Evolutionary conservation across 2,329 filamentous ascomycete genomes (phyloP), one percentile per base, ranked within the genome.

Genomic region (Pyrenophora graminea): DNA sequence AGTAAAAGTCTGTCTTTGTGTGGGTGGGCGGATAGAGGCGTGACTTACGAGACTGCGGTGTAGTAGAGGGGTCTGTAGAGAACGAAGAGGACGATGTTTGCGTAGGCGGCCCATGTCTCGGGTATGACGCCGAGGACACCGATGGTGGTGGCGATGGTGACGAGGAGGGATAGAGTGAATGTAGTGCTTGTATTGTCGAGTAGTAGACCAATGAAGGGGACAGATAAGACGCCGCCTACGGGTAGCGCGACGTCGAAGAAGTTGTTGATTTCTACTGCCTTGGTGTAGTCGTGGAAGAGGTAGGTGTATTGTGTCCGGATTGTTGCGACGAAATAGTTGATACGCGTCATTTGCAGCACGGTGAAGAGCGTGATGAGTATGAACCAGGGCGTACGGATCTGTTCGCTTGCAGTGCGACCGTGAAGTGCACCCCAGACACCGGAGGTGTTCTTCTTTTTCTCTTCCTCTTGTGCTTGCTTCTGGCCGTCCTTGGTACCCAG

Each of bases 291-390:
- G 39, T 79, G 79, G 13, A 96, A 83, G 7, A 97, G 82, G 62
- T 86, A 87, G 38, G 85, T 82, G 74, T 96, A 96, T 71, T 97
- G 91, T 1, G 87, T 81, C 2, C 89, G 84, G 56, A 96, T 87
- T 2, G 91, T 96, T 1, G 91, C 91, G 40, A 96, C 90, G 65
- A 96, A 96, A 77, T 92, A 96, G 76, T 96, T 96, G 79, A 96
- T 96, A 8, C 78, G 82, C 56, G 96, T 87, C 76, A 81, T 84
- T 67, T 82, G 79, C 1, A 82, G 59, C 30, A 81, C 74, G 1
- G 90, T 96, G 73, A 96, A 94, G 10, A 91, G 73, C 9, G 89
- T 89, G 63, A 96, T 90, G 43, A 96, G 80, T 15, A 91, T 78
- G 71, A 94, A 96, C 91, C 91, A 96, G 0, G 87, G 87, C 2